Evolutionary conservation across 2,329 filamentous ascomycete genomes (phyloP).

Genomic region (Venturia pyrina): DNA sequence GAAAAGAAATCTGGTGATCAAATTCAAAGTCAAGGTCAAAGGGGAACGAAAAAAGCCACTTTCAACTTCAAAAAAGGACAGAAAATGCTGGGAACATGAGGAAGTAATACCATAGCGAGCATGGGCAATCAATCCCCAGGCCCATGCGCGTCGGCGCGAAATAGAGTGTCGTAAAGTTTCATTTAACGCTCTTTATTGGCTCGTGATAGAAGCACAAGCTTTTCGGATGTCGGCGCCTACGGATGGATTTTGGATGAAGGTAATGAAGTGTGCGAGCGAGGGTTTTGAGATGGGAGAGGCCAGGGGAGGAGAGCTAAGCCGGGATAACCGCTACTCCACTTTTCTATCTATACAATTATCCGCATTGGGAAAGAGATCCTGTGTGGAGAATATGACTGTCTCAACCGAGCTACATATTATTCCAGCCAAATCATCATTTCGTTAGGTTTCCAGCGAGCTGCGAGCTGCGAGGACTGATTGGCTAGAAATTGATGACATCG

Average conservation of each 20-base stretch:
- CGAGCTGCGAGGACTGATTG: no score
- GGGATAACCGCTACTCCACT: background rate
- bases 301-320: background rate
- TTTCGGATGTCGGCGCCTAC: background rate
- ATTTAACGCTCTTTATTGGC: background rate
- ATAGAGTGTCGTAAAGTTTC: background rate
- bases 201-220: background rate
- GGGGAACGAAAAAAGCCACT: background rate
- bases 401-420: no score
- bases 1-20: no score
- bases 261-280: background rate
- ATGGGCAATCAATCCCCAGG: background rate
- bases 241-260: background rate
- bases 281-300: background rate
- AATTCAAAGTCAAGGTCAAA: no score
- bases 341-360: conserved; percentile 1
- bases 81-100: background rate
- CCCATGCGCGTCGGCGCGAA: background rate
- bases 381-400: background rate
- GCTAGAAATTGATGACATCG: no score
- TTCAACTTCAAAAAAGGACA: background rate
- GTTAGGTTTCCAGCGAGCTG: no score
- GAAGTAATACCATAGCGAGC: background rate
- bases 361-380: background rate
- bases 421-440: no score